Conservation (phyloP, 495 filamentous ascomycete species). For the Hyaloscypha finlandica region DNA sequence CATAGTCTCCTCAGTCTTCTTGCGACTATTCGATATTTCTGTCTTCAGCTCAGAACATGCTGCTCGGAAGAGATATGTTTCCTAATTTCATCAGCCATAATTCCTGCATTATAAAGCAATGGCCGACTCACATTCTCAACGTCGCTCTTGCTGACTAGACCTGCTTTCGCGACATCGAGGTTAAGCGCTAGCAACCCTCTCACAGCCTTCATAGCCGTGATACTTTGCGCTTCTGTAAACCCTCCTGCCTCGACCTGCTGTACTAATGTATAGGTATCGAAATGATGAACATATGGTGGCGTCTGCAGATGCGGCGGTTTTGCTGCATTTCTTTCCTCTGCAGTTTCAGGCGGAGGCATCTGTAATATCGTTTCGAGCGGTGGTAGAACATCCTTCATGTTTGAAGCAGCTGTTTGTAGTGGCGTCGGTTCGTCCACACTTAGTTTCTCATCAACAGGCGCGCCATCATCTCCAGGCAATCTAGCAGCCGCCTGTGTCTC, state of each 20-base stretch:
- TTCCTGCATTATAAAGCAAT: background rate
- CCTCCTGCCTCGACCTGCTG: constrained; percentile 69
- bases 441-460: background rate
- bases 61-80: constrained; percentile 90
- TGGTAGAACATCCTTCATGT: constrained; percentile 32
- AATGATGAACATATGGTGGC: constrained; percentile 88
- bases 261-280: constrained; percentile 89
- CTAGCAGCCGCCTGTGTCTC: constrained; percentile 28
- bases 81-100: constrained; percentile 40
- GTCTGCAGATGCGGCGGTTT: constrained; percentile 66
- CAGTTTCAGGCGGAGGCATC: constrained; percentile 37
- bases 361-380: constrained; percentile 39
- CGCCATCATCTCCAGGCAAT: constrained; percentile 26
- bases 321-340: constrained; percentile 37
- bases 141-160: constrained; percentile 58
- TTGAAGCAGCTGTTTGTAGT: constrained; percentile 28
- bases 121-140: constrained; percentile 40
- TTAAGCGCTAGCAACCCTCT: constrained; percentile 74
- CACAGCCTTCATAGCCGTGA: constrained; percentile 86
- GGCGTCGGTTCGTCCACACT: constrained; percentile 21
- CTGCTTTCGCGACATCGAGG: constrained; percentile 73
- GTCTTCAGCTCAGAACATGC: constrained; percentile 91
- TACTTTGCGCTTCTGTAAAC: constrained; percentile 68
- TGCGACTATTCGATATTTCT: constrained; percentile 65
- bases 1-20: constrained; percentile 66